Percentiles rank a stretch among this genome's conserved stretches.
phyloP scores from a whole-genome alignment of 257 asterid genomes.

The Jasminum sambac region DNA sequence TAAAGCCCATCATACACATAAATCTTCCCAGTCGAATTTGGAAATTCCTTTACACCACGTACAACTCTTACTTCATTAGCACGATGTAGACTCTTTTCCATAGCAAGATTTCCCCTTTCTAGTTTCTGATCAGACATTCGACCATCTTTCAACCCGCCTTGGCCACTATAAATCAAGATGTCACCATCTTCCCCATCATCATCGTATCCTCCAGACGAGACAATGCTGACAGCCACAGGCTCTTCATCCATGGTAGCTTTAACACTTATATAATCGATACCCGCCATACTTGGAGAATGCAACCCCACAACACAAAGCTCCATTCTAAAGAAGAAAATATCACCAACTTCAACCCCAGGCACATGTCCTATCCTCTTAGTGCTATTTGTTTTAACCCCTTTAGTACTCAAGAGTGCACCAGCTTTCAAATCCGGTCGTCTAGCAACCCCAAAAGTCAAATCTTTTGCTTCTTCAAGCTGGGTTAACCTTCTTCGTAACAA shows the following conservation, averaged over 20 bases:
- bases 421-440: slow-evolving; percentile 52
- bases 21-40: slow-evolving; percentile 24
- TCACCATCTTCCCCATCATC: slow-evolving; percentile 56
- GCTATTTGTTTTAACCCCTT: slow-evolving; percentile 44
- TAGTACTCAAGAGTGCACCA: slow-evolving; percentile 38
- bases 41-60: slow-evolving; percentile 43
- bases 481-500: slow-evolving; percentile 47
- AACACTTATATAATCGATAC: slow-evolving; percentile 54
- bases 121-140: slow-evolving; percentile 62
- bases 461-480: slow-evolving; percentile 40
- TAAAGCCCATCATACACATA: slow-evolving; percentile 51
- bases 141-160: slow-evolving; percentile 56
- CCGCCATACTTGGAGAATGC: slow-evolving; percentile 59
- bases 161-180: slow-evolving; percentile 51
- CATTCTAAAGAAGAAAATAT: slow-evolving; percentile 56
- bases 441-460: slow-evolving; percentile 29
- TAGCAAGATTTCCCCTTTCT: slow-evolving; percentile 71
- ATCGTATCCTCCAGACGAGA: slow-evolving; percentile 57
- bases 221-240: slow-evolving; percentile 57
- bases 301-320: slow-evolving; percentile 52
- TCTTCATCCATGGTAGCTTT: slow-evolving; percentile 46
- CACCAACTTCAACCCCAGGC: slow-evolving; percentile 58
- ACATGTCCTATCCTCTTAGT: slow-evolving; percentile 46
- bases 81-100: slow-evolving; percentile 55
- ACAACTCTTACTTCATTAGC: slow-evolving; percentile 56